These are phyloP conservation scores for Colletotrichum sp. DNA, from an alignment of 2,329 filamentous ascomycete genomes.

Conservation along the genomic window DNA sequence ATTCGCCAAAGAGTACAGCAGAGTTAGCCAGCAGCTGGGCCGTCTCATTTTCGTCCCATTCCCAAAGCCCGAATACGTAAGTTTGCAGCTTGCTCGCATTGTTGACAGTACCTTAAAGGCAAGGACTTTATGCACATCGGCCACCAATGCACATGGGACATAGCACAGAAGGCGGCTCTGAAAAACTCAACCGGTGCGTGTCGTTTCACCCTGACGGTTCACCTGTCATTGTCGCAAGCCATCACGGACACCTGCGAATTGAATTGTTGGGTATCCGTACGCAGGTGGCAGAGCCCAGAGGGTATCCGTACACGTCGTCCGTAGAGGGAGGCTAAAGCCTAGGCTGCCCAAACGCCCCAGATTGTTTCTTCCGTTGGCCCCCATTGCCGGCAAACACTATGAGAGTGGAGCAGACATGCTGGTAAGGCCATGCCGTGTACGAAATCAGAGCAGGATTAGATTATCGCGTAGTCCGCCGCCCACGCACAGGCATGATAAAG, in stretches of 20 bases:
- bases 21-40: not conserved
- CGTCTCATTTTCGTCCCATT: constrained; percentile 17
- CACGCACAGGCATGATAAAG: not conserved
- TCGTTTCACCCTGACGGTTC: constrained; percentile 5
- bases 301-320: not conserved
- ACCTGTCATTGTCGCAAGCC: not conserved
- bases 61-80: not conserved
- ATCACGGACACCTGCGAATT: not conserved
- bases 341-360: not conserved
- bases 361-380: constrained; percentile 2
- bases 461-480: not conserved
- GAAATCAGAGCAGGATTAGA: not conserved
- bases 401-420: constrained; percentile 1
- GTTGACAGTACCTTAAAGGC: constrained; percentile 12
- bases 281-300: not conserved
- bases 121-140: not conserved
- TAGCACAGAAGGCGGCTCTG: not conserved
- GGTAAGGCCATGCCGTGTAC: not conserved
- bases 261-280: not conserved
- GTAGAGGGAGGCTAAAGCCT: not conserved
- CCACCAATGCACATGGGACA: not conserved
- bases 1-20: not conserved
- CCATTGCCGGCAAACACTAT: not conserved
- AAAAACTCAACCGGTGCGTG: not conserved
- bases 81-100: constrained; percentile 15